Conservation (phyloP, 192 early-diverging fungal genomes). For the Coemansia sp. region DNA sequence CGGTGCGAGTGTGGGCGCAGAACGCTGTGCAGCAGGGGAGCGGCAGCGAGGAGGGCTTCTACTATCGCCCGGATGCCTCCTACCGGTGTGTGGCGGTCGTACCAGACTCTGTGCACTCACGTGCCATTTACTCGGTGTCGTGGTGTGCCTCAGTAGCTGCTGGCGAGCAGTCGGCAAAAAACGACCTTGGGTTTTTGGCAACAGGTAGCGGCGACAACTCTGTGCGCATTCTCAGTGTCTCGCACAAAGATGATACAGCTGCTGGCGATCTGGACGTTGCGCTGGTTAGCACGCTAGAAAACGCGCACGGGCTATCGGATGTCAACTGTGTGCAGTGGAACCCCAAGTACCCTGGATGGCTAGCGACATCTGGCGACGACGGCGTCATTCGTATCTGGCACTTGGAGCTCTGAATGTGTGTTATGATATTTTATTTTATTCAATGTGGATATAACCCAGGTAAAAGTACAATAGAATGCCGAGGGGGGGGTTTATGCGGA, state of each 20-base stretch:
- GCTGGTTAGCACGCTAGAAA: conserved; percentile 44
- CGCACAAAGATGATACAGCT: neutral
- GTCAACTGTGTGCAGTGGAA: conserved; percentile 91
- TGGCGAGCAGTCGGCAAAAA: neutral
- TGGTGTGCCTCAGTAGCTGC: conserved; percentile 55
- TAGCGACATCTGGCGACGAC: conserved; percentile 93
- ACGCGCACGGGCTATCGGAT: conserved; percentile 83
- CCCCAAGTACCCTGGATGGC: conserved; percentile 63
- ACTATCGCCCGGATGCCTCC: conserved; percentile 56
- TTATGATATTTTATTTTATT: neutral
- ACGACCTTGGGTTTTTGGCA: conserved; percentile 64
- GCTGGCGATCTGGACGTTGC: conserved; percentile 10
- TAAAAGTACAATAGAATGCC: conserved; percentile 1
- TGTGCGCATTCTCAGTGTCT: conserved; percentile 62
- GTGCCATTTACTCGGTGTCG: conserved; percentile 90
- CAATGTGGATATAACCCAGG: neutral
- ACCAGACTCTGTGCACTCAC: conserved; percentile 64
- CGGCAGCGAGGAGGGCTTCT: conserved; percentile 54
- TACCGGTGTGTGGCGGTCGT: conserved; percentile 71
- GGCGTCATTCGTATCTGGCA: conserved; percentile 80
- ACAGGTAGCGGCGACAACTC: conserved; percentile 83
- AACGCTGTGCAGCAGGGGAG: conserved; percentile 16
- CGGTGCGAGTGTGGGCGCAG: conserved; percentile 77
- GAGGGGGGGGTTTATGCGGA: conserved; percentile 12
- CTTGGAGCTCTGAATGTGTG: conserved; percentile 16